A percentile compares a stretch with the other conserved stretches of the same genome.
phyloP scores from a whole-genome alignment of 1,284 basidiomycete genomes.

The Pseudozyma sp. region DNA sequence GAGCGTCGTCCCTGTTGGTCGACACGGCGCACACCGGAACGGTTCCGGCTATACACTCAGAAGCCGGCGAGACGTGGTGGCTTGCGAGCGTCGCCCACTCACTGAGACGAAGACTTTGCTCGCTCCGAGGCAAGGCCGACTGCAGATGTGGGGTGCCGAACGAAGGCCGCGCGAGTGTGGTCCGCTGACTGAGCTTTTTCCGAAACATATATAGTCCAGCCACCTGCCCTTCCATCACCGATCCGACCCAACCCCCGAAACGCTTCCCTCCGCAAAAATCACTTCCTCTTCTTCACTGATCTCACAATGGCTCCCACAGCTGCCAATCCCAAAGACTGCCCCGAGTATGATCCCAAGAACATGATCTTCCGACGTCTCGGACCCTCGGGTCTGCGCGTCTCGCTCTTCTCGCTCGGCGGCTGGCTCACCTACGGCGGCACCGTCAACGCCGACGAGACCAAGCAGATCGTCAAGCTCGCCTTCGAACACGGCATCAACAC shows the following conservation, averaged over 20 bases:
- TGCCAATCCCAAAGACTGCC: constrained; percentile 52
- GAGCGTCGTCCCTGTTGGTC: background rate
- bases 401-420: constrained; percentile 55
- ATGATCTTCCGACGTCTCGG: constrained; percentile 61
- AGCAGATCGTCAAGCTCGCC: constrained; percentile 52
- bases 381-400: constrained; percentile 52
- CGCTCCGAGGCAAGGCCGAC: background rate
- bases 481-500: constrained; percentile 74
- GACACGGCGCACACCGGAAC: too few relatives aligned
- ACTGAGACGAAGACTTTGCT: background rate
- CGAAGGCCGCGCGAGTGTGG: too few relatives aligned
- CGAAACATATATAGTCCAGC: background rate
- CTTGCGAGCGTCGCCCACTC: too few relatives aligned
- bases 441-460: constrained; percentile 47
- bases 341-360: constrained; percentile 60
- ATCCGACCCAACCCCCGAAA: too few relatives aligned
- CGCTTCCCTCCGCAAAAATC: too few relatives aligned
- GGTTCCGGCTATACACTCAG: constrained; percentile 14
- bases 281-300: too few relatives aligned
- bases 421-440: constrained; percentile 59
- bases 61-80: too few relatives aligned
- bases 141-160: too few relatives aligned
- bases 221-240: too few relatives aligned
- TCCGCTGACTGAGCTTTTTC: constrained; percentile 4
- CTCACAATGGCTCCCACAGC: constrained; percentile 55